phyloP scores from a whole-genome alignment of 345 rosid genomes.

The Psidium guajava region DNA sequence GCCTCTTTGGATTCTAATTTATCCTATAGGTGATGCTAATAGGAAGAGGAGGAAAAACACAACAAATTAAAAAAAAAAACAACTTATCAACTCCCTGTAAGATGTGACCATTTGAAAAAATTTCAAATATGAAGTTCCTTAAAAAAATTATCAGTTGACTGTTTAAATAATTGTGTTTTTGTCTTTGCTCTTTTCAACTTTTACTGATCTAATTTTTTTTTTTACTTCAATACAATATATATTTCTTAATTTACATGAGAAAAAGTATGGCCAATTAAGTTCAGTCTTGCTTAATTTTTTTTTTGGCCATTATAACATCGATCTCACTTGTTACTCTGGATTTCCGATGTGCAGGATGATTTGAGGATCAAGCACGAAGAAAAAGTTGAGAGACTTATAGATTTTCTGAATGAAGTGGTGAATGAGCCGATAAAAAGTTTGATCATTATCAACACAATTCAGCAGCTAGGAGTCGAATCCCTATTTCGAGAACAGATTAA shows the following conservation, averaged over 20 bases:
- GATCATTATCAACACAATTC: conserved; percentile 28
- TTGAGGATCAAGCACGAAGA: not conserved
- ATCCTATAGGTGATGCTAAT: not conserved
- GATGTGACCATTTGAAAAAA: not conserved
- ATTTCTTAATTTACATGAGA: not conserved
- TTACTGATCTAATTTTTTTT: not conserved
- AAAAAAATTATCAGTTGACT: not conserved
- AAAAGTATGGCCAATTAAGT: not conserved
- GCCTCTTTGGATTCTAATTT: not conserved
- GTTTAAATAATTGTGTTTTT: not conserved
- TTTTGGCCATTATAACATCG: not conserved
- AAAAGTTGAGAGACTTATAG: not conserved
- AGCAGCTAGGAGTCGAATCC: conserved; percentile 22
- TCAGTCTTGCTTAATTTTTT: not conserved
- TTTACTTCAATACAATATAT: not conserved
- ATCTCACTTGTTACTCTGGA: not conserved
- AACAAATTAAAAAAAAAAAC: not conserved
- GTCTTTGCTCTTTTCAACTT: not conserved
- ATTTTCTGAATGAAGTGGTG: not conserved
- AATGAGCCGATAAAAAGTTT: conserved; percentile 6
- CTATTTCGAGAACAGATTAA: conserved; percentile 23
- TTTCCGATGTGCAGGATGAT: not conserved
- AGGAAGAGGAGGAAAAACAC: not conserved
- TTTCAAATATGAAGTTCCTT: not conserved
- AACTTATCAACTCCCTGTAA: not conserved